Conservation (phyloP, 164 flowering plant species). For the Piper longum region DNA sequence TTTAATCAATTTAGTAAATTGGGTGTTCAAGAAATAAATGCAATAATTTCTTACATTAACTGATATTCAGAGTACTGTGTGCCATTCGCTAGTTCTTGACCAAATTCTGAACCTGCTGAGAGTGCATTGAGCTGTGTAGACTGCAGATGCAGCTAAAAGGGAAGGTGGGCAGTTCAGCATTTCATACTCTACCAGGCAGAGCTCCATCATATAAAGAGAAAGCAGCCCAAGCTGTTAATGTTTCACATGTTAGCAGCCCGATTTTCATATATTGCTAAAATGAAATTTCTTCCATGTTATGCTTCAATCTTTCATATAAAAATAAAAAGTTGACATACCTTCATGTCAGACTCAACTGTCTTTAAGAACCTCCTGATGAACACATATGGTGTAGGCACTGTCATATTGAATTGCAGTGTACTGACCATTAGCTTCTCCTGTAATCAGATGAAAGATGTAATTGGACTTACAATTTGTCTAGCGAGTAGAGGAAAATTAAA, state of each 20-base stretch:
- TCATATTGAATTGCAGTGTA: slow-evolving; percentile 54
- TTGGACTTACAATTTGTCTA: no score
- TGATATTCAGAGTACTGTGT: slow-evolving; percentile 46
- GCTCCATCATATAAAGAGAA: slow-evolving; percentile 67
- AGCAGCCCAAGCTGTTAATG: slow-evolving; percentile 54
- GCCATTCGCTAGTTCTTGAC: slow-evolving; percentile 42
- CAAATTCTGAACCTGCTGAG: slow-evolving; percentile 32
- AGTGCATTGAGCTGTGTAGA: slow-evolving; percentile 66
- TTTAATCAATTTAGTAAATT: neutral
- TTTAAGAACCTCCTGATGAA: slow-evolving; percentile 77
- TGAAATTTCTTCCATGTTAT: no score
- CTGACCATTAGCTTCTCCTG: slow-evolving; percentile 78
- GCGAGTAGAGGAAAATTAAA: neutral
- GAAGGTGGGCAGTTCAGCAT: slow-evolving; percentile 75
- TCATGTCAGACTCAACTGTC: slow-evolving; percentile 64
- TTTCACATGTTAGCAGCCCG: neutral
- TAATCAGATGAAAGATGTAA: neutral
- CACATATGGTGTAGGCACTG: slow-evolving; percentile 71
- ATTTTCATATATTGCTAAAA: no score
- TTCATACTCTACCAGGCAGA: slow-evolving; percentile 69
- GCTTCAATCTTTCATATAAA: no score
- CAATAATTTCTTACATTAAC: slow-evolving; percentile 30
- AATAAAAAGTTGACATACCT: slow-evolving; percentile 17
- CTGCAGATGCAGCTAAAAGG: slow-evolving; percentile 68
- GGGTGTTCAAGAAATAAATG: neutral